phyloP scores from a whole-genome alignment of 2,329 filamentous ascomycete genomes.

The Tetracladium maxilliforme region DNA sequence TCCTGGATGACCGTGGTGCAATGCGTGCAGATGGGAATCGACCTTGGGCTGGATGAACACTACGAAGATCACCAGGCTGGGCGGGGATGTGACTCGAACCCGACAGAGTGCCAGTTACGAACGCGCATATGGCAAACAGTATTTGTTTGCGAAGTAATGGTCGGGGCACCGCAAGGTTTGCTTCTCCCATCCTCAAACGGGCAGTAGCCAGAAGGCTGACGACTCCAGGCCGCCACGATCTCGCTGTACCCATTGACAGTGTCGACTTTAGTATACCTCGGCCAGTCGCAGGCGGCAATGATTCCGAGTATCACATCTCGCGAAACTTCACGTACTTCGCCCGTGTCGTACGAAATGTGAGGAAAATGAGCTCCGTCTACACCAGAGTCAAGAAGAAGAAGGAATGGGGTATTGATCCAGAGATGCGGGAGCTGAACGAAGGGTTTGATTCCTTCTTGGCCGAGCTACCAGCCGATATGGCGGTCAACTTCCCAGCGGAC shows the following conservation, averaged over 20 bases:
- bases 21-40: conserved; percentile 84
- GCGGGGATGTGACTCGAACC: conserved; percentile 50
- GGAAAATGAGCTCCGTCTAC: conserved; percentile 63
- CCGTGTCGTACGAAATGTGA: conserved; percentile 63
- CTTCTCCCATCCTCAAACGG: background rate
- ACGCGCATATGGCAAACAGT: conserved; percentile 84
- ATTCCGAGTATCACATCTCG: conserved; percentile 62
- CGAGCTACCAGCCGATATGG: conserved; percentile 65
- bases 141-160: conserved; percentile 78
- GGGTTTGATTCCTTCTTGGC: conserved; percentile 62
- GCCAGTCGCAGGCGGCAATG: conserved; percentile 51
- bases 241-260: conserved; percentile 58
- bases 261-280: conserved; percentile 60
- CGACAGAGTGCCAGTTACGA: conserved; percentile 68
- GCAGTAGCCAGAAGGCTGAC: conserved; percentile 5
- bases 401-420: conserved; percentile 78
- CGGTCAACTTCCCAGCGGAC: conserved; percentile 63
- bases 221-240: conserved; percentile 55
- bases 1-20: conserved; percentile 96
- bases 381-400: conserved; percentile 58
- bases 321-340: conserved; percentile 75
- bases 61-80: conserved; percentile 63
- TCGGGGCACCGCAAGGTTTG: conserved; percentile 79
- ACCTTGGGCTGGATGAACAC: conserved; percentile 81
- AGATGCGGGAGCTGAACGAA: conserved; percentile 67